These are phyloP conservation scores for Arachis monticola DNA, from an alignment of 331 rosid species.

Conservation along the genomic window DNA sequence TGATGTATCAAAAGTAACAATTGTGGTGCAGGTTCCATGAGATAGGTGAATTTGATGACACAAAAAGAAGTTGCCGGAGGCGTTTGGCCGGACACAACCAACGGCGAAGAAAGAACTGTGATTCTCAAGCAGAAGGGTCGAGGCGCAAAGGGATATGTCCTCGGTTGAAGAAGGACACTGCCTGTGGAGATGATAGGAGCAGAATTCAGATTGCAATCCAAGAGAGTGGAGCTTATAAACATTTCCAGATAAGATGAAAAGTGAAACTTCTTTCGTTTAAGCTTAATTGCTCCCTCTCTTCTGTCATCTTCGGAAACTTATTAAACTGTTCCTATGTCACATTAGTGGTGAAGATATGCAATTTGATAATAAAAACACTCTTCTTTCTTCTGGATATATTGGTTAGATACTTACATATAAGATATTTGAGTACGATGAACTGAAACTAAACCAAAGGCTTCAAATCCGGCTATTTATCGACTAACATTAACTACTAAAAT, in stretches of 20 bases:
- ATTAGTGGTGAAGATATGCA: background rate
- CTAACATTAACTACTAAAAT: too few species aligned
- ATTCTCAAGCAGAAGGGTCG: conserved; percentile 65
- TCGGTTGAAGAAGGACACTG: conserved; percentile 56
- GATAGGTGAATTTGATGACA: conserved; percentile 66
- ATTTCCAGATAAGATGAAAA: conserved; percentile 55
- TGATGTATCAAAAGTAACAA: background rate
- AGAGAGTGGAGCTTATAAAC: conserved; percentile 45
- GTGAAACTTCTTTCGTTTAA: conserved; percentile 18
- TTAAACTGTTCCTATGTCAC: background rate
- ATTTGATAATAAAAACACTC: background rate
- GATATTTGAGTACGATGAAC: too few species aligned
- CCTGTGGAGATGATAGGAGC: conserved; percentile 52
- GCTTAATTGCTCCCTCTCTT: conserved; percentile 73
- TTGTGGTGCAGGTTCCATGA: conserved; percentile 65
- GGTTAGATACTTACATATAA: too few species aligned
- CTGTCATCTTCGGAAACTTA: conserved; percentile 54
- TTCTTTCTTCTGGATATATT: too few species aligned
- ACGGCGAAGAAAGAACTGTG: conserved; percentile 66
- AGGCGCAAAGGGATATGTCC: conserved; percentile 47
- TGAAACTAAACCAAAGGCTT: too few species aligned
- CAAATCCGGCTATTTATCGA: too few species aligned
- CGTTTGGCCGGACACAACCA: conserved; percentile 79
- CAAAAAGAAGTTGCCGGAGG: conserved; percentile 73
- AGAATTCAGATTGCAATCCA: conserved; percentile 59